Evolutionary conservation across 257 asterid genomes (phyloP).

Genomic region (Echites panduratus): DNA sequence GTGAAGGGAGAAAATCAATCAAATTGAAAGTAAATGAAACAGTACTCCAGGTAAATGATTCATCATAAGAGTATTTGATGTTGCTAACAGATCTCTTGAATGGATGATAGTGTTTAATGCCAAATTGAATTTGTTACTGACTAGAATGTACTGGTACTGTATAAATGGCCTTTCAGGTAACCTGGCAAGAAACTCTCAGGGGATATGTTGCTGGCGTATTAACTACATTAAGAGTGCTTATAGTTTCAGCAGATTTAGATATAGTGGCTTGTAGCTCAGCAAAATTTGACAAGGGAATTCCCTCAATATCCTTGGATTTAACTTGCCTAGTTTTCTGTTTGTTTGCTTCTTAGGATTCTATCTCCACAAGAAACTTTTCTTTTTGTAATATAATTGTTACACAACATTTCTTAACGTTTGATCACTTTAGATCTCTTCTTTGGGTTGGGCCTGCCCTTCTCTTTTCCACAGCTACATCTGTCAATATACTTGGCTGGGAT

Average conservation of each 20-base stretch:
- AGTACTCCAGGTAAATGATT: conserved; percentile 80
- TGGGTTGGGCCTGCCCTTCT: conserved; percentile 99
- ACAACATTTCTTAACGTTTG: conserved; percentile 45
- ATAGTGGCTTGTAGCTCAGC: conserved; percentile 75
- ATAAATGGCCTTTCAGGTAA: conserved; percentile 47
- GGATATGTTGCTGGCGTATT: conserved; percentile 93
- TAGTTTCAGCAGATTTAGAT: conserved; percentile 84
- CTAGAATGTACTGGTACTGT: not conserved
- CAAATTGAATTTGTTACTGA: not conserved
- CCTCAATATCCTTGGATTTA: conserved; percentile 88
- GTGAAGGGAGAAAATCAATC: conserved; percentile 82
- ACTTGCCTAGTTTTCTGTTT: conserved; percentile 4
- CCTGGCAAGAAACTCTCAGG: conserved; percentile 99
- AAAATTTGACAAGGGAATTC: conserved; percentile 90
- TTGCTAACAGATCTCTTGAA: not conserved
- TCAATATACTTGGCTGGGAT: conserved; percentile 98
- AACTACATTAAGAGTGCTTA: conserved; percentile 85
- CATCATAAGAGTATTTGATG: not conserved
- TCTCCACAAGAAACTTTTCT: not conserved
- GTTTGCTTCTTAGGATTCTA: not conserved
- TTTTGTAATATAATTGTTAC: conserved; percentile 5
- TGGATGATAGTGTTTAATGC: not conserved
- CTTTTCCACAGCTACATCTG: conserved; percentile 85
- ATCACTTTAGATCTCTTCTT: conserved; percentile 89
- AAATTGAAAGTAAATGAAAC: conserved; percentile 79